Conservation (phyloP, 495 filamentous ascomycete species). For the Neurospora sp. region DNA sequence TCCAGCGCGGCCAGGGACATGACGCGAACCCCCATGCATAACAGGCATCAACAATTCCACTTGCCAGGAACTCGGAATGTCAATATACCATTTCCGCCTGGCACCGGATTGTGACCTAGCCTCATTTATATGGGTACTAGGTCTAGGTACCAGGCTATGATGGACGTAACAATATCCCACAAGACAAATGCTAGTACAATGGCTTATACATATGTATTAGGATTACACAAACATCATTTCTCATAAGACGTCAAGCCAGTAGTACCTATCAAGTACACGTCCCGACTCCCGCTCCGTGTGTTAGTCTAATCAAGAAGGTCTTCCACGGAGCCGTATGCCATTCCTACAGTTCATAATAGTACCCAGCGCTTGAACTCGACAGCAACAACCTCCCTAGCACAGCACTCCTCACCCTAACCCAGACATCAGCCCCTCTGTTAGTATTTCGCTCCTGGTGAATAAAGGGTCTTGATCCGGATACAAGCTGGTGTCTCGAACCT, state of each 20-base stretch:
- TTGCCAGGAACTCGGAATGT: neutral
- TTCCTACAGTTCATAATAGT: neutral
- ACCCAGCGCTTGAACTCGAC: neutral
- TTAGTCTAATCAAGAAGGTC: neutral
- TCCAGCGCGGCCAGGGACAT: neutral
- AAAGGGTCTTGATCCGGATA: slow-evolving; percentile 23
- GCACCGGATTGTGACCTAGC: neutral
- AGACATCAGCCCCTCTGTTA: neutral
- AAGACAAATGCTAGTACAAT: neutral
- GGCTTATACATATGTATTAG: neutral
- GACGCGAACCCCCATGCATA: neutral
- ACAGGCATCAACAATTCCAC: neutral
- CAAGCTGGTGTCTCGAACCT: slow-evolving; percentile 30
- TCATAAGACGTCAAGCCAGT: neutral
- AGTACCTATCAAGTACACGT: neutral
- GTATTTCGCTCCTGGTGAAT: neutral
- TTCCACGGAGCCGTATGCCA: neutral
- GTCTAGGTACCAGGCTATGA: too few species aligned
- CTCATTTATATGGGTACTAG: neutral
- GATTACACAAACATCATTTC: neutral
- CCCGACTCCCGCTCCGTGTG: neutral
- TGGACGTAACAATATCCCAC: neutral
- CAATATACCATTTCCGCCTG: neutral
- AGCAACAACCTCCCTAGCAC: neutral
- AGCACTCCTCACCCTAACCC: neutral